Evolutionary conservation across 768 basidiomycete genomes (phyloP).

Genomic region (Leccinum disarticulatum): DNA sequence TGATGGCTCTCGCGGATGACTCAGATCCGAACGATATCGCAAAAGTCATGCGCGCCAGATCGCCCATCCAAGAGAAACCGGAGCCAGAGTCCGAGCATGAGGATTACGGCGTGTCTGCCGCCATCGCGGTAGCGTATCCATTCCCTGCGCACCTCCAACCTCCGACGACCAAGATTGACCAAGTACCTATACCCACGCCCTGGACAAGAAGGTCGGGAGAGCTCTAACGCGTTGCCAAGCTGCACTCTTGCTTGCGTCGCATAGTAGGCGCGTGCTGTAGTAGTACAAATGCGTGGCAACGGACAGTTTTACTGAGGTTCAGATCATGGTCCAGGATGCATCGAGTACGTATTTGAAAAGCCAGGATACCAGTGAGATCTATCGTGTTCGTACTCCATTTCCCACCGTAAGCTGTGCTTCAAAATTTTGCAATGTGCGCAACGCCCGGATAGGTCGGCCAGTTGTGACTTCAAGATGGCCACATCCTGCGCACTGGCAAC

Average conservation of each 20-base stretch:
- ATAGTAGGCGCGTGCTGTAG: too few relatives aligned
- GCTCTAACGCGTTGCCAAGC: too few relatives aligned
- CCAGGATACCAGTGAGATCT: neutral
- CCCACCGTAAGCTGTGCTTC: neutral
- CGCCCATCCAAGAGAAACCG: conserved; percentile 24
- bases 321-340: too few relatives aligned
- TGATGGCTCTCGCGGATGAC: conserved; percentile 32
- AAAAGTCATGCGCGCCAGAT: conserved; percentile 19
- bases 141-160: conserved; percentile 31
- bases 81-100: conserved; percentile 29
- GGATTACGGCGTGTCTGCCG: conserved; percentile 7
- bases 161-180: conserved; percentile 16
- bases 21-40: conserved; percentile 29
- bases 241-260: too few relatives aligned
- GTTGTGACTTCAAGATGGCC: neutral
- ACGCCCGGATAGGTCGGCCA: neutral
- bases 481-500: neutral
- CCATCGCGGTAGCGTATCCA: conserved; percentile 13
- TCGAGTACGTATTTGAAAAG: neutral
- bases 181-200: conserved; percentile 28
- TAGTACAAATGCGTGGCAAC: too few relatives aligned
- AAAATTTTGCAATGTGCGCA: neutral
- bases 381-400: neutral
- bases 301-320: too few relatives aligned
- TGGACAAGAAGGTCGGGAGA: too few relatives aligned